Conservation (phyloP, 2,329 filamentous ascomycete species). For the Saccharata proteae region DNA sequence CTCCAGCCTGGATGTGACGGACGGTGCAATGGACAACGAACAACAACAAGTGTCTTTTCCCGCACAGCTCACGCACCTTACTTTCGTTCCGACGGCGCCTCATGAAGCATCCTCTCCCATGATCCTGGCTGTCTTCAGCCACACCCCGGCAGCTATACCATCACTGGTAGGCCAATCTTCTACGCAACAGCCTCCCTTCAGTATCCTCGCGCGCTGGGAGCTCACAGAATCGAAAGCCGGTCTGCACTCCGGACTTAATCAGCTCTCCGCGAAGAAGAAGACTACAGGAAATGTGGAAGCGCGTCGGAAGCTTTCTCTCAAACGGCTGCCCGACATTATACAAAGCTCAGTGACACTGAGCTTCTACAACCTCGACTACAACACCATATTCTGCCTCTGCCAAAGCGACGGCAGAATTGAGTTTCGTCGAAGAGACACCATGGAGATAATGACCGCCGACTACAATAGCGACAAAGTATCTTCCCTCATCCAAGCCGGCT, state of each 20-base stretch:
- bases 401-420: constrained; percentile 74
- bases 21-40: constrained; percentile 15
- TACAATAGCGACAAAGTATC: constrained; percentile 53
- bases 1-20: constrained; percentile 11
- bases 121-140: constrained; percentile 62
- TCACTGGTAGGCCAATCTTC: constrained; percentile 33
- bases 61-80: constrained; percentile 53
- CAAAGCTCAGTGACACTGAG: constrained; percentile 60
- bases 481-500: constrained; percentile 65
- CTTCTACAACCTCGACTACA: constrained; percentile 55
- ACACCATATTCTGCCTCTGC: constrained; percentile 58
- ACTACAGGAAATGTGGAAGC: constrained; percentile 20
- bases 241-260: constrained; percentile 66
- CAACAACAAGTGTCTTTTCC: constrained; percentile 18
- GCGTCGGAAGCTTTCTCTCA: constrained; percentile 22
- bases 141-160: constrained; percentile 28
- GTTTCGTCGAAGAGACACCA: constrained; percentile 63
- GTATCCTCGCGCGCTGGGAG: constrained; percentile 74
- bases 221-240: constrained; percentile 47
- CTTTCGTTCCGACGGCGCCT: constrained; percentile 57
- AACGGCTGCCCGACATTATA: constrained; percentile 53
- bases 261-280: constrained; percentile 55
- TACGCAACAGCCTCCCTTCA: constrained; percentile 54
- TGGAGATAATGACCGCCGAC: constrained; percentile 55
- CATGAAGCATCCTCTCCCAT: constrained; percentile 42